Evolutionary conservation across 768 basidiomycete genomes (phyloP).

Genomic region (Tylopilus subfusipes): DNA sequence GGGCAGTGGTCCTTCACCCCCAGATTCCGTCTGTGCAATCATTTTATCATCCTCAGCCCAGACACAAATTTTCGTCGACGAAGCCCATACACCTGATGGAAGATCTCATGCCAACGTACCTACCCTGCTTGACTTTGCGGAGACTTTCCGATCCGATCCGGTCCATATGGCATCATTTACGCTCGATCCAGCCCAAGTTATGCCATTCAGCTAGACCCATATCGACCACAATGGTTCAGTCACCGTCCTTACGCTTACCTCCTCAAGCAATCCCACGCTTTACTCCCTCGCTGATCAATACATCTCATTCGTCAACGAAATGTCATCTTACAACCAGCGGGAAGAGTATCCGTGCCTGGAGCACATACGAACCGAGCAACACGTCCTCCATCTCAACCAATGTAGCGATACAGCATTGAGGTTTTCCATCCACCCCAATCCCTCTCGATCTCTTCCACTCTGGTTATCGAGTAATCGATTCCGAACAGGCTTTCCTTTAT

Average conservation of each 20-base stretch:
- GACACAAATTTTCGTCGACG: constrained; percentile 38
- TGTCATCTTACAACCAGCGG: constrained; percentile 35
- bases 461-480: constrained; percentile 39
- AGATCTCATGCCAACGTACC: constrained; percentile 23
- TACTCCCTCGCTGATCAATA: constrained; percentile 43
- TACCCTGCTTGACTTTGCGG: constrained; percentile 34
- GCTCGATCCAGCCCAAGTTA: constrained; percentile 21
- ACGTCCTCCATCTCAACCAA: constrained; percentile 35
- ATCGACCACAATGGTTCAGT: constrained; percentile 3
- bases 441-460: constrained; percentile 32
- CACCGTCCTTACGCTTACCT: constrained; percentile 33
- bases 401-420: constrained; percentile 46
- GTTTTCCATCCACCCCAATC: constrained; percentile 32
- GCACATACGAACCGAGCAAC: constrained; percentile 39
- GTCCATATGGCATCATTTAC: constrained; percentile 29
- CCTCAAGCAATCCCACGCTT: constrained; percentile 27
- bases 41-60: constrained; percentile 28
- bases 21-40: constrained; percentile 40
- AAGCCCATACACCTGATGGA: constrained; percentile 14
- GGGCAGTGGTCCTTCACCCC: constrained; percentile 14
- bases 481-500: constrained; percentile 35
- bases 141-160: constrained; percentile 37
- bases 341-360: constrained; percentile 42
- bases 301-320: constrained; percentile 40
- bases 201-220: constrained; percentile 7